phyloP scores from a whole-genome alignment of 768 basidiomycete species.

The Lentinus brumalis region DNA sequence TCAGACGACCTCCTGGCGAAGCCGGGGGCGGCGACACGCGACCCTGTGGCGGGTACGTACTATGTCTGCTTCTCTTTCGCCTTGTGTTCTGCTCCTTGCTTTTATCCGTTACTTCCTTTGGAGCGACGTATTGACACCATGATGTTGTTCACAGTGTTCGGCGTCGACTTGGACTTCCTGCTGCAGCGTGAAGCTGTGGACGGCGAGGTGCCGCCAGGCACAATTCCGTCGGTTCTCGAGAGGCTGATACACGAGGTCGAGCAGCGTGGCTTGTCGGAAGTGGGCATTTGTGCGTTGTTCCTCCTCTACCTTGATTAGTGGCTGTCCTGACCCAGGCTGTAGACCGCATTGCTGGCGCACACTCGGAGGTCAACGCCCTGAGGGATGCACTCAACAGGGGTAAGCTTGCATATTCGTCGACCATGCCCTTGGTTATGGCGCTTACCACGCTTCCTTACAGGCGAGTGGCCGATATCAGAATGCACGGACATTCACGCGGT shows the following conservation, averaged over 20 bases:
- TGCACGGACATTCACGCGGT: conserved; percentile 80
- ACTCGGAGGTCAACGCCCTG: conserved; percentile 64
- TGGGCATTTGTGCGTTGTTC: conserved; percentile 72
- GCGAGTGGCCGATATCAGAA: conserved; percentile 60
- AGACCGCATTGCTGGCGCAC: conserved; percentile 86
- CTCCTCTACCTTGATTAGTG: background rate
- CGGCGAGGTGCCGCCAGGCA: conserved; percentile 51
- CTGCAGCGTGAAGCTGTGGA: conserved; percentile 63
- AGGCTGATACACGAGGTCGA: conserved; percentile 73
- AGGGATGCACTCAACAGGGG: conserved; percentile 78
- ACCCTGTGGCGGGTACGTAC: conserved; percentile 69
- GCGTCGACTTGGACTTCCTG: conserved; percentile 72
- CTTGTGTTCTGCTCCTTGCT: background rate
- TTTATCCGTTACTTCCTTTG: background rate
- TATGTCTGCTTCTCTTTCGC: background rate
- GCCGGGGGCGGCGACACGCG: conserved; percentile 58
- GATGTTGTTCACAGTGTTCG: conserved; percentile 45
- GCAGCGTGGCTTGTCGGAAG: conserved; percentile 72
- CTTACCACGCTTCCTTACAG: conserved; percentile 30
- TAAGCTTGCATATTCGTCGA: conserved; percentile 26
- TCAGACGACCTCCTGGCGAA: conserved; percentile 73
- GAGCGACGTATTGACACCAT: conserved; percentile 5
- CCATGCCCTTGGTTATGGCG: background rate
- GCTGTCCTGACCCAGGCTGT: conserved; percentile 3
- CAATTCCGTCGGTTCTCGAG: conserved; percentile 67